These are phyloP conservation scores for Fraxinus platypoda DNA, from an alignment of 305 asterid species.

Conservation along the genomic window DNA sequence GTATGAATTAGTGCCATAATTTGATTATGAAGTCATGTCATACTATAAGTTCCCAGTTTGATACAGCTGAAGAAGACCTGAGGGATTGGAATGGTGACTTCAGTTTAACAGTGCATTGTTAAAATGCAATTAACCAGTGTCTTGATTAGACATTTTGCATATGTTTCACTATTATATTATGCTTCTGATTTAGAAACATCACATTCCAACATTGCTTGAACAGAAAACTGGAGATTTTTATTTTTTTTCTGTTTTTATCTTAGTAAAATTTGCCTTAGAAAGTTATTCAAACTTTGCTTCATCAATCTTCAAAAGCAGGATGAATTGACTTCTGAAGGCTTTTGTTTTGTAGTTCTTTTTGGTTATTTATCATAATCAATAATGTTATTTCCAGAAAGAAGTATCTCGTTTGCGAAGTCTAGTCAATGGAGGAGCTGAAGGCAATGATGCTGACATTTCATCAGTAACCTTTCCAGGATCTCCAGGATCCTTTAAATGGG, in stretches of 20 bases:
- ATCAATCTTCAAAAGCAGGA: background rate
- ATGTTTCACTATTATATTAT: background rate
- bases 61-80: background rate
- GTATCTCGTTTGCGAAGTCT: slow-evolving; percentile 67
- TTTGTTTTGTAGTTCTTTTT: slow-evolving; percentile 9
- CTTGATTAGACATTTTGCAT: slow-evolving; percentile 3
- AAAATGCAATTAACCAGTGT: background rate
- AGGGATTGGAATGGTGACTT: background rate
- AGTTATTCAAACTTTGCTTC: background rate
- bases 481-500: slow-evolving; percentile 85
- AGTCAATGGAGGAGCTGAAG: slow-evolving; percentile 68
- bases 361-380: slow-evolving; percentile 16
- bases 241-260: background rate
- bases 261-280: background rate
- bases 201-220: background rate
- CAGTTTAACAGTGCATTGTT: background rate
- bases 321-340: slow-evolving; percentile 3
- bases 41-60: background rate
- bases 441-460: slow-evolving; percentile 51
- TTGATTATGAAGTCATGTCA: slow-evolving; percentile 10
- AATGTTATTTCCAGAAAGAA: slow-evolving; percentile 66
- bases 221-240: background rate
- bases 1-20: slow-evolving; percentile 2
- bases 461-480: slow-evolving; percentile 65
- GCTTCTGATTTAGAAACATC: background rate